Conservation (phyloP, 192 early-diverging fungal species). For the Dissophora ornata region DNA sequence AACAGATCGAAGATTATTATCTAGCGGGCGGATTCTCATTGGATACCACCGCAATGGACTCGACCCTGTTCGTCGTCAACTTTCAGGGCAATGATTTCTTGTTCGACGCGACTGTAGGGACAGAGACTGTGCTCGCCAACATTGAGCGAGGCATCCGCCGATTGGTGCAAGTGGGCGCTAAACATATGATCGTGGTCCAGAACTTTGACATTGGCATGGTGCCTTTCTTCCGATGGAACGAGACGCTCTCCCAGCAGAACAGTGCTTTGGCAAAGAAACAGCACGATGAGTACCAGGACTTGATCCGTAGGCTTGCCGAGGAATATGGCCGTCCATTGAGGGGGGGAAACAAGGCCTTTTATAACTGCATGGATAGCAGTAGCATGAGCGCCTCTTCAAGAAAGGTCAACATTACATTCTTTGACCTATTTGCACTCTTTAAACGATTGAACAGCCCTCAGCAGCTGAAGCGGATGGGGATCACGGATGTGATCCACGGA, state of each 20-base stretch:
- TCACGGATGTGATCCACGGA: constrained; percentile 29
- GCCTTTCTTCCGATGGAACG: constrained; percentile 24
- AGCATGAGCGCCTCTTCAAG: background rate
- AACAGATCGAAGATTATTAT: constrained; percentile 27
- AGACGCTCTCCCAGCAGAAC: constrained; percentile 14
- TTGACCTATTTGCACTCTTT: constrained; percentile 22
- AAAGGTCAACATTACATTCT: constrained; percentile 29
- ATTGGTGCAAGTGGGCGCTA: constrained; percentile 18
- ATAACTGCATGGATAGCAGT: background rate
- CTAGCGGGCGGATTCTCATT: background rate
- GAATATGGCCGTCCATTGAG: constrained; percentile 13
- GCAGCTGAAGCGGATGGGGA: constrained; percentile 13
- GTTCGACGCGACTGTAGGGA: constrained; percentile 13
- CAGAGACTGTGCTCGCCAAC: constrained; percentile 13
- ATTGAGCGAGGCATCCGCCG: constrained; percentile 28
- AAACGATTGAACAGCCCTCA: background rate
- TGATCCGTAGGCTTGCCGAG: constrained; percentile 6
- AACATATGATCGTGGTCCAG: constrained; percentile 36
- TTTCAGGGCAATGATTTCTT: constrained; percentile 48
- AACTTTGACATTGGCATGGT: constrained; percentile 23
- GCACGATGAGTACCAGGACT: constrained; percentile 25
- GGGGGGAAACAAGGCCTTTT: background rate
- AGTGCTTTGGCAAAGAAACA: constrained; percentile 14
- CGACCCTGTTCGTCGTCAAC: constrained; percentile 31
- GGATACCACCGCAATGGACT: background rate